phyloP scores from a whole-genome alignment of 2,329 filamentous ascomycete species.

The Ramichloridium luteum region DNA sequence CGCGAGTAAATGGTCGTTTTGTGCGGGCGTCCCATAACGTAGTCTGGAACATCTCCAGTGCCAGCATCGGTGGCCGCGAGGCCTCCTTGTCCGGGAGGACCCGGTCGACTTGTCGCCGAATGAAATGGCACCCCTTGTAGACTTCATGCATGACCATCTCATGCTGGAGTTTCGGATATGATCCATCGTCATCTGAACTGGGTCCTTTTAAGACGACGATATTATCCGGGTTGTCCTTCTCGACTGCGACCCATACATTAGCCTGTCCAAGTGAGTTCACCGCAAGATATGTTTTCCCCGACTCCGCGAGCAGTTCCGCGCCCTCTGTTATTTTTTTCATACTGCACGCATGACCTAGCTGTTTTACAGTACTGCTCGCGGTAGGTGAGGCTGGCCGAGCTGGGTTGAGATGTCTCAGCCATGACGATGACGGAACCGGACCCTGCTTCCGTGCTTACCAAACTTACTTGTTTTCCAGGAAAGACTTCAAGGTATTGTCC shows the following conservation, averaged over 20 bases:
- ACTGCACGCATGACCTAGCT: too few species aligned
- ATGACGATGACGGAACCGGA: too few species aligned
- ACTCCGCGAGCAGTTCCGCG: conserved; percentile 13
- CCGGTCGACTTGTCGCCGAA: conserved; percentile 19
- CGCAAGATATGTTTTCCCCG: conserved; percentile 18
- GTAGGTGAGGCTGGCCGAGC: too few species aligned
- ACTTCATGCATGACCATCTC: conserved; percentile 24
- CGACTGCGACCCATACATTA: conserved; percentile 21
- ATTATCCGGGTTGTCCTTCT: conserved; percentile 11
- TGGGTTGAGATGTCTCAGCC: too few species aligned
- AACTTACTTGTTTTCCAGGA: too few species aligned
- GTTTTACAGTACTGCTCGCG: too few species aligned
- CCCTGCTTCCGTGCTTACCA: too few species aligned
- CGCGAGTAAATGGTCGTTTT: conserved; percentile 16
- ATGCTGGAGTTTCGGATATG: conserved; percentile 17
- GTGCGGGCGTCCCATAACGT: conserved; percentile 19
- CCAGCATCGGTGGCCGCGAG: conserved; percentile 14
- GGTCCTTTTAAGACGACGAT: conserved; percentile 20
- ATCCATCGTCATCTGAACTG: conserved; percentile 10
- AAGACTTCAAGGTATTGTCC: too few species aligned
- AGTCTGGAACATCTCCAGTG: conserved; percentile 18
- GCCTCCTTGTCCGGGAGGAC: conserved; percentile 11
- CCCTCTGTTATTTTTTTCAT: too few species aligned
- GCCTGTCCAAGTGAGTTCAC: conserved; percentile 18
- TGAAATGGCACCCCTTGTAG: conserved; percentile 14